Evolutionary conservation across 768 basidiomycete genomes (phyloP), one percentile per base, ranked within the genome.

Genomic region (Suillus alpinus): DNA sequence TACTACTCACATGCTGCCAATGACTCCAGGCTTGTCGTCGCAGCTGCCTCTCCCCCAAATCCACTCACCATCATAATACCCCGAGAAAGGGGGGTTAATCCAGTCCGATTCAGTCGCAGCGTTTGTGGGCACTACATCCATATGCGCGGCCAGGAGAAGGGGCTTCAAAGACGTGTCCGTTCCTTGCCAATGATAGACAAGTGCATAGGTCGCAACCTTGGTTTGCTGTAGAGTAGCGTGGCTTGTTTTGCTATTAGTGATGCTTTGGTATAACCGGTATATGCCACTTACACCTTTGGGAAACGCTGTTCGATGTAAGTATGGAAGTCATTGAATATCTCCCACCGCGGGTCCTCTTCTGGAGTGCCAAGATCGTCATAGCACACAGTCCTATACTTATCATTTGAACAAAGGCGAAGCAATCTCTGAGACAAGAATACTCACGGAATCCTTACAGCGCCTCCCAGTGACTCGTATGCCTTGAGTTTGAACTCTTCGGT

Each of bases 111-210:
- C 66, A 0, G 81, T 83, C 4, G 73, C 72, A 2, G 75, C 76
- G 50, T 80, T 74, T 26, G 84, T 80, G 1, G 83, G 83, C 4
- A 84, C 83, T 14, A 83, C 81, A 44, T 85, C 84, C 60, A 63
- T 62, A 65, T 85, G 83, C 14, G 79, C 82, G 14, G 79, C 70
- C 29, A 84, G 72, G 12, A 88, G 73, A 1, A 87, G 62, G 0
- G 86, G 88, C 67, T 87, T 86, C 51, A 83, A 70, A 12, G 71
- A 67, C 12, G 74, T 57, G 52, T 83, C 76, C 20, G 77, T 76
- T 14, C 86, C 87, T 51, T 80, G 72, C 85, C 85, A 88, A 23
- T 80, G 78, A 66, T 83, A 86, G 2, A 88, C 72, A n/a, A 88
- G 75, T 0, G 83, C 86, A 52, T 82, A 86, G 0, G 81, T 86